Evolutionary conservation across 345 rosid genomes (phyloP).

Genomic region (Limnanthes douglasii): DNA sequence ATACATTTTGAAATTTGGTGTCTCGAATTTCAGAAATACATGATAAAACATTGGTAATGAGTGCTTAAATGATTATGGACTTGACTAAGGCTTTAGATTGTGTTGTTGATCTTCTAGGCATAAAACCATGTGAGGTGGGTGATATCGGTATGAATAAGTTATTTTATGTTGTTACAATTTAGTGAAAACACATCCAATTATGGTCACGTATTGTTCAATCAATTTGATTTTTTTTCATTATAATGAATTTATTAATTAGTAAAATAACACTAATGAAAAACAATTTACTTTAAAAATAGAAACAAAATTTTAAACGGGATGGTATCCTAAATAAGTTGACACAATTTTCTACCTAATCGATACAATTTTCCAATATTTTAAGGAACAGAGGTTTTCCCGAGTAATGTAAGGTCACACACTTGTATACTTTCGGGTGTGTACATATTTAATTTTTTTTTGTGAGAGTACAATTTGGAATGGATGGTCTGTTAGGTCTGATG

Average conservation of each 20-base stretch:
- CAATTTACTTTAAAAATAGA: too few species aligned
- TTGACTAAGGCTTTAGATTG: slow-evolving; percentile 70
- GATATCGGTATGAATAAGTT: not conserved
- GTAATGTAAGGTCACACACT: slow-evolving; percentile 89
- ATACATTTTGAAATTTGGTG: slow-evolving; percentile 73
- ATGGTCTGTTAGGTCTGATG: slow-evolving; percentile 72
- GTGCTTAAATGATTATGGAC: slow-evolving; percentile 86
- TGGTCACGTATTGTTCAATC: too few species aligned
- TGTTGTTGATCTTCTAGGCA: slow-evolving; percentile 88
- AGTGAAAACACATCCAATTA: too few species aligned
- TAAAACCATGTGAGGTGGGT: slow-evolving; percentile 96
- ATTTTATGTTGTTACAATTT: slow-evolving; percentile 3
- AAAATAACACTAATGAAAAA: too few species aligned
- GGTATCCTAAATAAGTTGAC: too few species aligned
- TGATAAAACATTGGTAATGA: slow-evolving; percentile 84
- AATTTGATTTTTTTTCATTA: too few species aligned
- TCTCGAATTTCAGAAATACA: slow-evolving; percentile 90
- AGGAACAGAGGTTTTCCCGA: slow-evolving; percentile 77
- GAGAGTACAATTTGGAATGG: slow-evolving; percentile 73
- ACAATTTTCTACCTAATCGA: too few species aligned
- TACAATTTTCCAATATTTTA: too few species aligned
- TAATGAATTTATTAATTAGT: too few species aligned
- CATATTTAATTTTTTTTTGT: slow-evolving; percentile 82
- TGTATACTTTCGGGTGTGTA: slow-evolving; percentile 79
- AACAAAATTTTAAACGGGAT: too few species aligned